phyloP scores from a whole-genome alignment of 139 green algal species.

The Penium margaritaceum region DNA sequence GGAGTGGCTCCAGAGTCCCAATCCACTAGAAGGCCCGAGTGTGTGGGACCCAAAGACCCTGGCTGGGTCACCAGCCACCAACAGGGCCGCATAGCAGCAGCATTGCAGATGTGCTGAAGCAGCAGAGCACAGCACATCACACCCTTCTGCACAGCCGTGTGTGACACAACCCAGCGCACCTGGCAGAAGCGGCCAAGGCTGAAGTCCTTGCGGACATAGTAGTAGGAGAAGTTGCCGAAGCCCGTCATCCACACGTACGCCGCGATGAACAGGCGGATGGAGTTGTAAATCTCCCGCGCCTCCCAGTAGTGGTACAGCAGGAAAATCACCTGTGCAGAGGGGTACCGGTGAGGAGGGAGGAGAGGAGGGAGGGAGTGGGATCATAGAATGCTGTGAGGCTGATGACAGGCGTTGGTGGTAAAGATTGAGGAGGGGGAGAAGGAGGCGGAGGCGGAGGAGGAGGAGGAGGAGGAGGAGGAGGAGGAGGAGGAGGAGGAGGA shows the following conservation, averaged over 20 bases:
- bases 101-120: too few species aligned
- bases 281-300: constrained; percentile 85
- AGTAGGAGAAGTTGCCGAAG: constrained; percentile 93
- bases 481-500: not conserved
- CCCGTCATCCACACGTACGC: constrained; percentile 97
- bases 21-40: too few species aligned
- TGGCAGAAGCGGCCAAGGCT: constrained; percentile 48
- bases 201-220: constrained; percentile 78
- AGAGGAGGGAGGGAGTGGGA: not conserved
- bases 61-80: too few species aligned
- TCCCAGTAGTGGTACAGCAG: constrained; percentile 94
- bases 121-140: too few species aligned
- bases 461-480: not conserved
- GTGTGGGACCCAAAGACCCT: too few species aligned
- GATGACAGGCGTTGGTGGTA: too few species aligned
- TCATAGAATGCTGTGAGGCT: too few species aligned
- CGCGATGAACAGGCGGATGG: constrained; percentile 94
- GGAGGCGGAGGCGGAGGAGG: not conserved
- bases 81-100: too few species aligned
- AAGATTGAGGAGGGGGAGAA: too few species aligned
- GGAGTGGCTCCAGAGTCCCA: too few species aligned
- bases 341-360: not conserved
- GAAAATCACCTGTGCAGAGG: constrained; percentile 67
- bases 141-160: too few species aligned
- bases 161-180: too few species aligned